Conservation (phyloP, 2,329 filamentous ascomycete species). For the Fonsecaea pugnacius region DNA sequence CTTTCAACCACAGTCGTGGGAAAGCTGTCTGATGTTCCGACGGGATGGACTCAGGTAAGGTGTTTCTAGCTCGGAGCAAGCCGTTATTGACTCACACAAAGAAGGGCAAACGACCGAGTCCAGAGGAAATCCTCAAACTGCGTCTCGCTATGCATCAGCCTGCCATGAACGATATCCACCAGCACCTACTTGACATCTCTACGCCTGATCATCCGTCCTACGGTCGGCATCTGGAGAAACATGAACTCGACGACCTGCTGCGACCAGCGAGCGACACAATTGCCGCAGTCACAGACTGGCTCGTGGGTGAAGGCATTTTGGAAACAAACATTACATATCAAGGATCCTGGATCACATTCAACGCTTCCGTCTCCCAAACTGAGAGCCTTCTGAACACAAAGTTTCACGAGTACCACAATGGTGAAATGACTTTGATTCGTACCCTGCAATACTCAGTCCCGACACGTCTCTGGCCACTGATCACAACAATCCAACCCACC, state of each 20-base stretch:
- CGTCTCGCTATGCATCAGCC: slow-evolving; percentile 57
- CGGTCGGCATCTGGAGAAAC: slow-evolving; percentile 65
- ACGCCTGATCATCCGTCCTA: slow-evolving; percentile 64
- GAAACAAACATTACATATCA: slow-evolving; percentile 53
- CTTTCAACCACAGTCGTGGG: slow-evolving; percentile 42
- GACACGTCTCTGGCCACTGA: slow-evolving; percentile 55
- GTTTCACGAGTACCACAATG: slow-evolving; percentile 62
- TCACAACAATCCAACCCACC: slow-evolving; percentile 69
- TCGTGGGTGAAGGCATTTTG: slow-evolving; percentile 56
- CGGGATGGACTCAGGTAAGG: slow-evolving; percentile 37
- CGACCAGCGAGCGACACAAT: slow-evolving; percentile 57
- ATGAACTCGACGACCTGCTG: slow-evolving; percentile 61
- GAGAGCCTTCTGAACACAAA: slow-evolving; percentile 61
- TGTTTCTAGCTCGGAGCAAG: not conserved
- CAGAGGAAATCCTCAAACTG: slow-evolving; percentile 52
- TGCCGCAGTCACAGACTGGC: slow-evolving; percentile 60
- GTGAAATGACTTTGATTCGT: slow-evolving; percentile 55
- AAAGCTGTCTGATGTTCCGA: slow-evolving; percentile 42
- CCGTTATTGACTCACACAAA: not conserved
- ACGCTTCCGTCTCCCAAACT: slow-evolving; percentile 57
- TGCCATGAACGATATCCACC: slow-evolving; percentile 58
- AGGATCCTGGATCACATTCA: slow-evolving; percentile 67
- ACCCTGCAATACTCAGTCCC: slow-evolving; percentile 67
- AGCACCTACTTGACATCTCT: slow-evolving; percentile 64
- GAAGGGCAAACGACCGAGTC: slow-evolving; percentile 25